Evolutionary conservation across 2,329 filamentous ascomycete species (phyloP), one percentile per base, ranked within the genome.

Genomic region (Pseudogymnoascus pannorum): DNA sequence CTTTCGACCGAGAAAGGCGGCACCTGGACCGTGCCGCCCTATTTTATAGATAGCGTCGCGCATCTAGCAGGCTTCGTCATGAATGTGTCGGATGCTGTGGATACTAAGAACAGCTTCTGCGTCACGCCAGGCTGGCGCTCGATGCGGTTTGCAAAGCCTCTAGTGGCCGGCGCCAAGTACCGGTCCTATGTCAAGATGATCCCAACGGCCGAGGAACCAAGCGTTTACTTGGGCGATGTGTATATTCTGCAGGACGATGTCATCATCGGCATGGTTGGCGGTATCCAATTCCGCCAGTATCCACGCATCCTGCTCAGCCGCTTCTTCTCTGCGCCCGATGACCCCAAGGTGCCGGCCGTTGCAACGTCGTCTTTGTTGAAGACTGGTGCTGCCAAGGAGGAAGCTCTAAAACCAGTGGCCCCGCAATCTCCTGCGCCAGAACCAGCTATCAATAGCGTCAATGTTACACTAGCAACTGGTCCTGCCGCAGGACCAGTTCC

Each of bases 241-340:
- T 75, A 74, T 59, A 60, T 76, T 9, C 64, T 76, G 11, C 71
- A 74, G 57, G 71, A 68, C 7, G 66, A 63, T n/a, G 63, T 62
- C 2, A 71, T 76, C 58, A 64, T 76, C 8, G 75, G 70, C 29
- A 48, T 75, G 20, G 65, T 72, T 8, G 64, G 66, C 1, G 71
- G 63, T 7, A 70, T 76, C 59, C 70, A 70, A 62, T 78, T 79
- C 68, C 71, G 73, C 14, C 67, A 68, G 5, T 72, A 71, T 48
- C 75, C 73, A 5, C 67, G 74, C 12, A 63, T 74, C 9, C 64
- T 78, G 33, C 68, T 78, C 2, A 69, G 68, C 40, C 71, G 70
- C 1, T 77, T 78, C 68, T 77, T 78, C 68, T 74, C 72, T 6
- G 62, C 72, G 1, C 68, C 71, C 1, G 73, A 74, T n/a, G n/a